Conservation (phyloP, 495 filamentous ascomycete species). For the Talaromyces liani region DNA sequence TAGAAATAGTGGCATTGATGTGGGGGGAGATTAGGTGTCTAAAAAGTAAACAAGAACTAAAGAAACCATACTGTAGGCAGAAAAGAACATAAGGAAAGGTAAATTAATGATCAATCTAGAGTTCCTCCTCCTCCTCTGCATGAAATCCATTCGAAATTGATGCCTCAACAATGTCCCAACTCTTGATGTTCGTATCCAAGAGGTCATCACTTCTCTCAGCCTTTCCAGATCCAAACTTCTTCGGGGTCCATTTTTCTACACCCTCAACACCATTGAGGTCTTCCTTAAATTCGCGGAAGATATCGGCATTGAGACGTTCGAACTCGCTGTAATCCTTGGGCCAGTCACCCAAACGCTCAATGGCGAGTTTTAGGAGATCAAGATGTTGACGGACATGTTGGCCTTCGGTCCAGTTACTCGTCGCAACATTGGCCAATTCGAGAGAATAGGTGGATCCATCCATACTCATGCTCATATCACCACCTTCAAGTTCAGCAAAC, state of each 20-base stretch:
- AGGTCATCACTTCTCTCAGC: slow-evolving; percentile 22
- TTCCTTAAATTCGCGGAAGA: slow-evolving; percentile 14
- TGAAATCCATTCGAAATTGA: not conserved
- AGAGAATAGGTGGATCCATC: slow-evolving; percentile 12
- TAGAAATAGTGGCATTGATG: too few species aligned
- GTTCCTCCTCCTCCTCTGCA: slow-evolving; percentile 6
- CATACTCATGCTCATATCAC: slow-evolving; percentile 11
- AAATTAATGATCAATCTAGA: not conserved
- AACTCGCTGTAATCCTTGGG: slow-evolving; percentile 33
- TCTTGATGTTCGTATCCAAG: slow-evolving; percentile 7
- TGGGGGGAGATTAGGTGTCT: not conserved
- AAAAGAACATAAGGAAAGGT: not conserved
- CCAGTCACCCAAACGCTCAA: slow-evolving; percentile 32
- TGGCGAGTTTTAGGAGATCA: slow-evolving; percentile 29
- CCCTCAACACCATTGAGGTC: slow-evolving; percentile 27
- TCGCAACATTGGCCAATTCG: slow-evolving; percentile 10
- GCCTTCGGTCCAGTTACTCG: slow-evolving; percentile 12
- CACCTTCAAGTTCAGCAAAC: slow-evolving; percentile 20
- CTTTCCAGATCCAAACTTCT: slow-evolving; percentile 24
- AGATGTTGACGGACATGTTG: slow-evolving; percentile 30
- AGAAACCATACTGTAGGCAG: not conserved
- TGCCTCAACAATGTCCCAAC: slow-evolving; percentile 8
- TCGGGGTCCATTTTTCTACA: slow-evolving; percentile 31
- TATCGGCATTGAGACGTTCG: slow-evolving; percentile 13
- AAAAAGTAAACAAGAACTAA: not conserved